Evolutionary conservation across 805 yeast species (phyloP), one percentile per base, ranked within the genome.

Genomic region (Ogataea haglerorum): DNA sequence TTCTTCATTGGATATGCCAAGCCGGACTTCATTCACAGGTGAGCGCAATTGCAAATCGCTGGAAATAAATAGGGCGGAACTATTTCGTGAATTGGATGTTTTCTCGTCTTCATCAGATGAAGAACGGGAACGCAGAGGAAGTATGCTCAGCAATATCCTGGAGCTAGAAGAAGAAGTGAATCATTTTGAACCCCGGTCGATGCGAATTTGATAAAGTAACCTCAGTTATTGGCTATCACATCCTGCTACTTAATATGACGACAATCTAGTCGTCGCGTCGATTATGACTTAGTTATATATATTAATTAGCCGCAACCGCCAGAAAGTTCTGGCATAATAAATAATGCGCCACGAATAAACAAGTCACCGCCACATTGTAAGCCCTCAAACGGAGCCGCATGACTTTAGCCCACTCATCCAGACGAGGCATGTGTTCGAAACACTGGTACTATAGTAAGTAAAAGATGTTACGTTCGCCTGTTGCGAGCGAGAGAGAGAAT

Each of bases 21-120:
- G 55, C 36, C 51, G 61, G 21, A 53, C 63, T 10, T 53, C 60
- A 3, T 31, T 53, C 13, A n/a, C 38, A 13, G 16, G 24, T n/a
- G 40, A 33, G 12, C 34, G 46, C 12, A 24, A 34, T 8, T 28
- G 47, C 3, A 47, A 42, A 22, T 64, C 68, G 15, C 40, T 65
- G 45, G 70, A 65, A 17, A 47, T 61, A 16, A 49, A 45, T 13
- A 45, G 65, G 29, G 36, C 49, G 2, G 54, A 50, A 7, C 13
- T 50, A 7, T 48, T 48, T 35, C 40, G 35, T 19, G 53, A 45
- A 9, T 26, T 50, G 17, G 52, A 49, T 18, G 25, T 31, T n/a
- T 40, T 16, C 14, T 35, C 45, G 3, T 36, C 43, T 5, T 42
- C 51, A 16, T 44, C 48, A 5, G 50, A 50, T 9, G 54, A 30